Evolutionary conservation across 2,329 filamentous ascomycete genomes (phyloP).

Genomic region (Venturiaceae sp.): DNA sequence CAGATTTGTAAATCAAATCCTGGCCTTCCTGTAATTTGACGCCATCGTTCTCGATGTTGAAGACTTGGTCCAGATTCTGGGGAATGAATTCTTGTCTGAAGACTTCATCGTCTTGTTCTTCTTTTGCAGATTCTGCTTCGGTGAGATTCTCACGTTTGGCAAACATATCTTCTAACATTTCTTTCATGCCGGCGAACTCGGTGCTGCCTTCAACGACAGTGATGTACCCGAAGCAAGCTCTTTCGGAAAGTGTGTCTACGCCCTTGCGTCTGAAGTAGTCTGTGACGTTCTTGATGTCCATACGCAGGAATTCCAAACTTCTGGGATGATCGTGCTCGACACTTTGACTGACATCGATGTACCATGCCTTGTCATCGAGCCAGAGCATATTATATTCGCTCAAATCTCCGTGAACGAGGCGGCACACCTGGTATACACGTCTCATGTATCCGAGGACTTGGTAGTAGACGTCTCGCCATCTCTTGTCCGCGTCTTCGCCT

Average conservation of each 20-base stretch:
- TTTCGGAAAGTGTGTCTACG: constrained; percentile 71
- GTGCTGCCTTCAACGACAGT: constrained; percentile 48
- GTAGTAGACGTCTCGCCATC: constrained; percentile 71
- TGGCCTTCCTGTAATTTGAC: constrained; percentile 64
- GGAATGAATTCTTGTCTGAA: constrained; percentile 96
- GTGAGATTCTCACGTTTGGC: constrained; percentile 33
- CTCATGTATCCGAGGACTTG: constrained; percentile 85
- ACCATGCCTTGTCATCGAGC: constrained; percentile 69
- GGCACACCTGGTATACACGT: constrained; percentile 84
- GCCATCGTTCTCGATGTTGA: constrained; percentile 87
- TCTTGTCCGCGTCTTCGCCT: constrained; percentile 48
- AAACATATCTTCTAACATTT: constrained; percentile 59
- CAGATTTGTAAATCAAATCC: constrained; percentile 68
- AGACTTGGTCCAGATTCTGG: constrained; percentile 90
- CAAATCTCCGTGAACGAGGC: constrained; percentile 87
- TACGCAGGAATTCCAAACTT: constrained; percentile 85
- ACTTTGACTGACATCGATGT: constrained; percentile 96
- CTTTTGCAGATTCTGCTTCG: constrained; percentile 36
- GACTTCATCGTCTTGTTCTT: constrained; percentile 78
- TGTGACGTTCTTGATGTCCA: constrained; percentile 96
- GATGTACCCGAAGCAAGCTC: constrained; percentile 76
- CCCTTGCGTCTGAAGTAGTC: constrained; percentile 86
- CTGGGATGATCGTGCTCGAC: constrained; percentile 95
- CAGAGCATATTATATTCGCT: constrained; percentile 98
- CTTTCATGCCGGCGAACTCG: constrained; percentile 51